Evolutionary conservation across 176 grass and related monocot genomes (phyloP), one percentile per base, ranked within the genome.

Genomic region (Stipa capillata): DNA sequence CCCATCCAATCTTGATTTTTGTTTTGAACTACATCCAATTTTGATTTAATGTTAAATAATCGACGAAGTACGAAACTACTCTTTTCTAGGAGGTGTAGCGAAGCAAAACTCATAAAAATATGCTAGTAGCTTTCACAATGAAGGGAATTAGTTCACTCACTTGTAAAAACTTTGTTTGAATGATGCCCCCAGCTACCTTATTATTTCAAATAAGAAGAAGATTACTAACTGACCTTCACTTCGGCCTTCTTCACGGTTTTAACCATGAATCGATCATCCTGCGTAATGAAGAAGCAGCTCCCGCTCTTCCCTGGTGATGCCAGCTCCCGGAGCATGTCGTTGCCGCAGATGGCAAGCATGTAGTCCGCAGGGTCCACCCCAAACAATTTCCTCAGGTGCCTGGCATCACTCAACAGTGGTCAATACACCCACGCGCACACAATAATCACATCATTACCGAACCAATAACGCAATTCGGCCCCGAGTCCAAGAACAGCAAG

Each of bases 301-400:
- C 93, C 88, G 36, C 93, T 93, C 79, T 97, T 97, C 15, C 93
- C 93, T 21, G 90, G 93, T 2, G 93, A 97, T 1, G 90, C 91
- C 32, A 97, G 80, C 77, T 90, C 88, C 72, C 85, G 83, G 57
- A 97, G 80, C 17, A 78, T 84, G 84, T 88, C 85, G 82, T 60
- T 84, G 29, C 93, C 93, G 54, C 93, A 97, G 69, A 97, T 90
- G n/a, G 93, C 87, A 18, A 97, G 78, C 93, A 97, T 90, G 83
- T 97, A 97, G 71, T 97, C 93, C 41, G 90, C 93, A 31, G 90
- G 87, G 85, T 97, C 93, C 60, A 93, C 87, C 6, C 74, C 80
- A 56, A 97, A 97, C 72, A 93, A 76, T 76, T 81, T 93, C 66
- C 93, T 88, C 58, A 97, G 76, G 67, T 90, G 85, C 54, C 93